phyloP scores from a whole-genome alignment of 352 stramenopile species.

The Peronosclerospora sorghi region DNA sequence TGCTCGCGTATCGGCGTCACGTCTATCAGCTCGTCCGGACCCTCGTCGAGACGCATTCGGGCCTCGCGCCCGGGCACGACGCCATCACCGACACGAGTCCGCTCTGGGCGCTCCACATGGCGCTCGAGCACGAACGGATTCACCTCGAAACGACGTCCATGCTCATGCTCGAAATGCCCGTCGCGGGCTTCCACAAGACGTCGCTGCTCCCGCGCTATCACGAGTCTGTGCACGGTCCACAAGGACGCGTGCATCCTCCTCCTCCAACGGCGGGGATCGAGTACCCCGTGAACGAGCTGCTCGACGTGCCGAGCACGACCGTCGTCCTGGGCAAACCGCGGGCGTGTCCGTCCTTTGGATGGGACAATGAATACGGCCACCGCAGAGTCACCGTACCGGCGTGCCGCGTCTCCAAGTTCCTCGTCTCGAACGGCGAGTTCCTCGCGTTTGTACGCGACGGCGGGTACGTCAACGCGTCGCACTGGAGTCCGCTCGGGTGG shows the following conservation, averaged over 20 bases:
- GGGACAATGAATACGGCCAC: constrained; percentile 96
- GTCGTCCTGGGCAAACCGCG: constrained; percentile 86
- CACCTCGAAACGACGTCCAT: constrained; percentile 96
- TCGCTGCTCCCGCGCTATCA: constrained; percentile 83
- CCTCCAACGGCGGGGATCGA: constrained; percentile 68
- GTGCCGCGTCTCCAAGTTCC: constrained; percentile 85
- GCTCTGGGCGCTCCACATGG: constrained; percentile 92
- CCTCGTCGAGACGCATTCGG: constrained; percentile 83
- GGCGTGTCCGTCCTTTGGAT: constrained; percentile 91
- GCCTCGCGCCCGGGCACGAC: constrained; percentile 59
- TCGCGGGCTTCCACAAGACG: constrained; percentile 82
- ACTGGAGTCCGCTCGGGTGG: constrained; percentile 91
- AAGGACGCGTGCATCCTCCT: no score
- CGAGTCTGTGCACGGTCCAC: constrained; percentile 17
- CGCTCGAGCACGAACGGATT: constrained; percentile 95
- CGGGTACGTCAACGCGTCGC: constrained; percentile 85
- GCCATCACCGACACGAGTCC: constrained; percentile 74
- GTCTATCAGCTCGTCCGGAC: constrained; percentile 86
- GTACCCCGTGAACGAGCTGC: constrained; percentile 85
- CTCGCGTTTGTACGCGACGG: constrained; percentile 90
- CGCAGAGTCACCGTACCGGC: constrained; percentile 75
- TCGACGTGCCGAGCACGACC: constrained; percentile 49
- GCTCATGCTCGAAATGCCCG: constrained; percentile 88
- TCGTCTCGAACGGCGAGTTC: constrained; percentile 95
- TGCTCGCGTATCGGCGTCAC: constrained; percentile 86